Evolutionary conservation across 2,329 filamentous ascomycete species (phyloP).

Genomic region (Beauveria scarabaeidicola): DNA sequence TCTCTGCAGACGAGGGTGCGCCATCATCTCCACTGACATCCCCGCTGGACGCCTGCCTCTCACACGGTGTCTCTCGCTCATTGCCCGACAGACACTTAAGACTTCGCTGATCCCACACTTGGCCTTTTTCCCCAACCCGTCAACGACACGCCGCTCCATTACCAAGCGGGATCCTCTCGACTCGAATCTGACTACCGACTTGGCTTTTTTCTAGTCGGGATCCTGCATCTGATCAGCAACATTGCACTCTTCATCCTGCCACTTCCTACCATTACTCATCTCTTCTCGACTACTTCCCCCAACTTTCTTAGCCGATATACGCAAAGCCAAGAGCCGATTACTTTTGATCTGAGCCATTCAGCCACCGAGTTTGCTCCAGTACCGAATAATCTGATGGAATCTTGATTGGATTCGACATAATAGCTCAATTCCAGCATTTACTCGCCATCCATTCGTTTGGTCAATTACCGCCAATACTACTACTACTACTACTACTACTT

Average conservation of each 20-base stretch:
- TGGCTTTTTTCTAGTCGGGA: constrained; percentile 36
- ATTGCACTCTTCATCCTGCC: constrained; percentile 11
- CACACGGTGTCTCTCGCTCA: constrained; percentile 20
- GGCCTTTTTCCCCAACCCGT: constrained; percentile 11
- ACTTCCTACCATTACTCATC: constrained; percentile 4
- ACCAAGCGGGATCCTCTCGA: constrained; percentile 23
- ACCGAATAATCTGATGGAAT: not conserved
- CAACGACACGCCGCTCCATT: constrained; percentile 7
- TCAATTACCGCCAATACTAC: not conserved
- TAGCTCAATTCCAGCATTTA: not conserved
- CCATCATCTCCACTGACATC: constrained; percentile 27
- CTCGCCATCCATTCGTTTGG: not conserved
- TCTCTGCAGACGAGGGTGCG: constrained; percentile 9
- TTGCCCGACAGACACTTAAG: constrained; percentile 41
- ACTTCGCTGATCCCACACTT: constrained; percentile 49
- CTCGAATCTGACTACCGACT: constrained; percentile 26
- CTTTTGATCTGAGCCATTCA: not conserved
- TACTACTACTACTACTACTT: not conserved
- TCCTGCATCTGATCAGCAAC: constrained; percentile 46
- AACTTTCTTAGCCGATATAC: not conserved
- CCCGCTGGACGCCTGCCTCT: constrained; percentile 24
- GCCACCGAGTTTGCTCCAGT: not conserved
- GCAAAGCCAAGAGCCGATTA: not conserved
- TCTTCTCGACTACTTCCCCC: not conserved
- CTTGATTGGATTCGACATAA: not conserved